Evolutionary conservation across 352 stramenopile species (phyloP).

Genomic region (Porosira glacialis): DNA sequence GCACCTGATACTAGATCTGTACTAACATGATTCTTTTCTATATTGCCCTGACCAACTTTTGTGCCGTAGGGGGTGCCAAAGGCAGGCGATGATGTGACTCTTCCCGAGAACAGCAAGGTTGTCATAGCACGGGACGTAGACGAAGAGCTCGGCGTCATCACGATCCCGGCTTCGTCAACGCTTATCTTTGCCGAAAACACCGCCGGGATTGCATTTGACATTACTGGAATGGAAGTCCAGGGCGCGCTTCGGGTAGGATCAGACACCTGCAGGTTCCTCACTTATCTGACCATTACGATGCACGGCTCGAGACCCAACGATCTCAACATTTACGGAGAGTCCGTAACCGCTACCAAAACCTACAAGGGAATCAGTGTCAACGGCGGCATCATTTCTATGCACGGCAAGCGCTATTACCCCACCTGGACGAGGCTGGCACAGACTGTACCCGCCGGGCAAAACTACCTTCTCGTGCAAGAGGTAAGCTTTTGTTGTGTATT

Average conservation of each 20-base stretch:
- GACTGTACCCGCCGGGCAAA: slow-evolving; percentile 26
- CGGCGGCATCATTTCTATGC: slow-evolving; percentile 46
- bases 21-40: neutral
- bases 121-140: slow-evolving; percentile 24
- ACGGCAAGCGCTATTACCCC: slow-evolving; percentile 52
- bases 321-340: slow-evolving; percentile 9
- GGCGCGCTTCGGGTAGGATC: slow-evolving; percentile 46
- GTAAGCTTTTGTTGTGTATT: too few species aligned
- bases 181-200: slow-evolving; percentile 49
- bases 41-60: neutral
- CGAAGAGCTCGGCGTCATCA: slow-evolving; percentile 29
- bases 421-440: slow-evolving; percentile 62
- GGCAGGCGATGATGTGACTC: slow-evolving; percentile 25
- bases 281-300: slow-evolving; percentile 54
- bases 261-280: slow-evolving; percentile 45
- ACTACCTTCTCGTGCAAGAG: slow-evolving; percentile 40
- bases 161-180: slow-evolving; percentile 30
- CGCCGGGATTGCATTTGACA: slow-evolving; percentile 26
- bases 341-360: neutral
- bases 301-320: slow-evolving; percentile 37
- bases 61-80: slow-evolving; percentile 5
- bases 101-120: slow-evolving; percentile 32
- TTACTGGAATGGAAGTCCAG: slow-evolving; percentile 44
- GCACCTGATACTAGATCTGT: too few species aligned
- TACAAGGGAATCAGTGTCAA: slow-evolving; percentile 64